Evolutionary conservation across 2,329 filamentous ascomycete genomes (phyloP).

Genomic region (Paraconiothyrium sp.): DNA sequence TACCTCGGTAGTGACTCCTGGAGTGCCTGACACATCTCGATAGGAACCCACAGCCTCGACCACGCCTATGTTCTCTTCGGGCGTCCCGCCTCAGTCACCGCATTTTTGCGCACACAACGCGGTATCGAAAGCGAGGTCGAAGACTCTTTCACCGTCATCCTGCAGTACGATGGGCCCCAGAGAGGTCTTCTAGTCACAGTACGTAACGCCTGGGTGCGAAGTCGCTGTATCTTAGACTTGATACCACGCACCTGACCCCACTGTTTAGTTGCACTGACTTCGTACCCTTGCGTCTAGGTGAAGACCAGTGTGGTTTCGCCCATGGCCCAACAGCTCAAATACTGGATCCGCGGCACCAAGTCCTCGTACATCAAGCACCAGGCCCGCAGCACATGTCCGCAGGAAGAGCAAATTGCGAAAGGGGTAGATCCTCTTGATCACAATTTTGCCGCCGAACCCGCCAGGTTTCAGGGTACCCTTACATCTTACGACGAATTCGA

Average conservation of each 20-base stretch:
- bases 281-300: no score
- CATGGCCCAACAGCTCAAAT: background rate
- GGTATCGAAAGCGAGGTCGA: conserved; percentile 12
- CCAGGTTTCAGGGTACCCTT: background rate
- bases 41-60: conserved; percentile 6
- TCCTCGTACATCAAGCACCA: background rate
- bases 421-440: background rate
- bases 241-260: no score
- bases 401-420: background rate
- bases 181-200: background rate
- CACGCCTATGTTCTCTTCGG: conserved; percentile 10
- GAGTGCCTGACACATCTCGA: background rate
- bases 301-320: background rate
- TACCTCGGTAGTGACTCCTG: background rate
- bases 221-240: no score
- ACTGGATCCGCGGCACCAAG: background rate
- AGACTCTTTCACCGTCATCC: conserved; percentile 17
- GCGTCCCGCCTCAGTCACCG: conserved; percentile 2
- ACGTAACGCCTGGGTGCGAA: no score
- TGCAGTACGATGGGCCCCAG: conserved; percentile 13
- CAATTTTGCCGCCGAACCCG: background rate
- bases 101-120: background rate
- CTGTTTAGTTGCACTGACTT: no score
- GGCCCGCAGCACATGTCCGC: background rate
- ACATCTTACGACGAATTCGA: background rate